Percentiles rank a stretch among this genome's conserved stretches.
These are phyloP conservation scores for Lachnellula suecica DNA, from an alignment of 2,329 filamentous ascomycete species.

Conservation along the genomic window DNA sequence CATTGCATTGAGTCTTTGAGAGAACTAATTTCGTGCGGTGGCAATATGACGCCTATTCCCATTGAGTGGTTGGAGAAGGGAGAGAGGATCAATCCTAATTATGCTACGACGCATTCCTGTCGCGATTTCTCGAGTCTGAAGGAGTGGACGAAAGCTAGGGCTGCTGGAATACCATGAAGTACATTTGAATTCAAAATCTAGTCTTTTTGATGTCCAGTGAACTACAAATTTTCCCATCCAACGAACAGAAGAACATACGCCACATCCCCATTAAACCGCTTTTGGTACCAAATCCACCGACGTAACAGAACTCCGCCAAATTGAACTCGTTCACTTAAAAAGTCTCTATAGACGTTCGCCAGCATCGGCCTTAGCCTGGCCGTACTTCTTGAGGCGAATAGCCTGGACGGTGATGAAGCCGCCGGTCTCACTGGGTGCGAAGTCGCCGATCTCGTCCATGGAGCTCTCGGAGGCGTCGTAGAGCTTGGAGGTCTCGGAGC, in stretches of 20 bases:
- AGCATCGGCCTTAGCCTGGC: constrained; percentile 77
- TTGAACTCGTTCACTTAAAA: too few species aligned
- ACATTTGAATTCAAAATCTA: neutral
- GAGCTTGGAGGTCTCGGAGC: constrained; percentile 65
- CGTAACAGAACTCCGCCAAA: neutral
- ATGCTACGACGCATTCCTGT: constrained; percentile 2
- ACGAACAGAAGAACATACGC: neutral
- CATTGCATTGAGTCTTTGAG: constrained; percentile 7
- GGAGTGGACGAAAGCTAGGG: constrained; percentile 2
- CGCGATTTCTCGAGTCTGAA: neutral
- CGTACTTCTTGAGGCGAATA: constrained; percentile 61
- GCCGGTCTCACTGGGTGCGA: constrained; percentile 64
- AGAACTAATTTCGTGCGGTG: constrained; percentile 5
- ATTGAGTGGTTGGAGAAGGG: constrained; percentile 6
- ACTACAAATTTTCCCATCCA: neutral
- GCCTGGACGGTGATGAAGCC: constrained; percentile 66
- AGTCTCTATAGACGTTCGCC: constrained; percentile 66
- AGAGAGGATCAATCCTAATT: constrained; percentile 5
- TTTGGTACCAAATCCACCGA: neutral
- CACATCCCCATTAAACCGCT: neutral
- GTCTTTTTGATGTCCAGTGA: neutral
- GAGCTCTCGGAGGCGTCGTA: constrained; percentile 64
- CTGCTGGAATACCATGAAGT: neutral
- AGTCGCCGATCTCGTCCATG: constrained; percentile 72
- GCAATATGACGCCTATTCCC: constrained; percentile 8